Evolutionary conservation across 371 early-diverging fungal genomes (phyloP).

Genomic region (Mucor circinelloides): DNA sequence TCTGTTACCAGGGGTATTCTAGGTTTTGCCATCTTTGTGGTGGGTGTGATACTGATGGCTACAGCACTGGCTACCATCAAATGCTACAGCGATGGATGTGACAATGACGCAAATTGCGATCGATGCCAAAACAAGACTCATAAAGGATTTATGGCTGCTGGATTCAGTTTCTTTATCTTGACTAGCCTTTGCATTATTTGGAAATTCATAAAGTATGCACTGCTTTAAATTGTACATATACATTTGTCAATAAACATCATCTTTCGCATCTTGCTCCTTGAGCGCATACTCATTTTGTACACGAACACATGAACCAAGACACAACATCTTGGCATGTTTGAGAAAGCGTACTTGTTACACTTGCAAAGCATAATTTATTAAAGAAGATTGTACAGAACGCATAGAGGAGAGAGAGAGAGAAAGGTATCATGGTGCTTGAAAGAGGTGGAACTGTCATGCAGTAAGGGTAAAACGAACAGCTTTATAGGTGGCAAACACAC

Average conservation of each 20-base stretch:
- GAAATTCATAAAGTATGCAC: neutral
- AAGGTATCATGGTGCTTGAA: neutral
- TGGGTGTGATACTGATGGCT: neutral
- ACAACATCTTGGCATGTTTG: too few relatives aligned
- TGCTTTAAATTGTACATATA: neutral
- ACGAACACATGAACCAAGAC: too few relatives aligned
- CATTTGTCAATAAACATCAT: neutral
- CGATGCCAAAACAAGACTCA: neutral
- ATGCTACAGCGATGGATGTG: neutral
- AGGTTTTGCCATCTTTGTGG: neutral
- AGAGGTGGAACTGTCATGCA: neutral
- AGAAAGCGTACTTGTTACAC: too few relatives aligned
- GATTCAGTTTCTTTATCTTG: neutral
- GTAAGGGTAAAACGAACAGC: neutral
- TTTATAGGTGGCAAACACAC: neutral
- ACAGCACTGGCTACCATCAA: neutral
- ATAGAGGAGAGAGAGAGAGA: neutral
- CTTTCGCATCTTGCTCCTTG: neutral
- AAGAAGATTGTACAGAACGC: too few relatives aligned
- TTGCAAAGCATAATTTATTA: too few relatives aligned
- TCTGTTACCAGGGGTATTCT: neutral
- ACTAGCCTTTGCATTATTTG: neutral
- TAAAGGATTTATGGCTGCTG: neutral
- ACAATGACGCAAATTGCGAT: neutral
- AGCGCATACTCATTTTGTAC: too few relatives aligned